Evolutionary conservation across 2,329 filamentous ascomycete genomes (phyloP), one percentile per base, ranked within the genome.

Genomic region (Penicillium sp.): DNA sequence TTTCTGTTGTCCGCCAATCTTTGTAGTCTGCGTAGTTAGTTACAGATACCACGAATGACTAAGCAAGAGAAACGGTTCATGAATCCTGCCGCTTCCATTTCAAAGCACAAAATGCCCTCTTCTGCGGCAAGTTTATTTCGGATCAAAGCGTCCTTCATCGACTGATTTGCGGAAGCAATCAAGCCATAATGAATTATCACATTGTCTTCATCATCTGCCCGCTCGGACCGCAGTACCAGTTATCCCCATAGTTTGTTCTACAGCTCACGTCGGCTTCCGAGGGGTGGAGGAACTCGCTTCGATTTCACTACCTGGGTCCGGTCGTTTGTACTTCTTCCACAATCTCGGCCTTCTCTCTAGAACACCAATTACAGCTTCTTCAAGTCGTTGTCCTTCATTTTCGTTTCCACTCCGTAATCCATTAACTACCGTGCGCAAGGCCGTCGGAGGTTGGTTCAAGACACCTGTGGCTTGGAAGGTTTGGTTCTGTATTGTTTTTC

Each of bases 1-100:
- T 52, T 19, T 31, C 29, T 11, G 37, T 33, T 0, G 5, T 33
- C 0, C 48, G 2, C 63, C 64, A 68, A 3, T 9, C 52, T 22
- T 48, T 37, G 57, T 70, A 80, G 22, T 63, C 61, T 3, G 56
- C 46, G 45, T 69, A 66, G 44, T 70, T 69, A 66, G 44, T 70
- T 63, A 56, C 68, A 68, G 21, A 69, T 65, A 1, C 66, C 66
- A 5, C 67, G 59, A 43, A 69, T 60, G 2, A 67, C 64, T 2
- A 69, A 45, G 31, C 63, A 66, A 3, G 64, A 62, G 24, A 66
- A 64, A 6, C 53, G 29, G 49, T 68, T 27, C 33, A 50, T 27
- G 3, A 50, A 16, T 1, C 48, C 48, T 1, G 48, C 48, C 9
- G 48, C 48, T 60, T 65, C 63, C 62, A 63, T 66, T 46, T 67